Evolutionary conservation across 2,329 filamentous ascomycete species (phyloP).

Genomic region (Chaetothyriales sp.): DNA sequence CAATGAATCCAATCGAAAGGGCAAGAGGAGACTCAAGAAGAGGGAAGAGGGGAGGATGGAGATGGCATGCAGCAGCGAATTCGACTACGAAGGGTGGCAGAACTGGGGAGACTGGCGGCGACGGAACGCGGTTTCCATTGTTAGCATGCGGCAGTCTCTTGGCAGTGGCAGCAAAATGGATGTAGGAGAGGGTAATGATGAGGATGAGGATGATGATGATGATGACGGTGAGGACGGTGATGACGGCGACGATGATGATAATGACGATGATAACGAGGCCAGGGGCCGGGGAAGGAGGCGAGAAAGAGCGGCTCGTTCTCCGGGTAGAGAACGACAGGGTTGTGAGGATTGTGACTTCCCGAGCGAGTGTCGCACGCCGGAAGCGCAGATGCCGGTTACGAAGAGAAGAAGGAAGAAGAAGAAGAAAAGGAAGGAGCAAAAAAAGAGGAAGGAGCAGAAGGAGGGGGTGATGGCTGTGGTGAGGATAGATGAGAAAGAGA

Average conservation of each 20-base stretch:
- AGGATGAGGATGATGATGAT: not conserved
- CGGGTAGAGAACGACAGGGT: not conserved
- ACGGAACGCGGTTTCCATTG: not conserved
- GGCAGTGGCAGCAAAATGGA: not conserved
- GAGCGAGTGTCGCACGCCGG: slow-evolving; percentile 15
- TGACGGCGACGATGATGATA: slow-evolving; percentile 2
- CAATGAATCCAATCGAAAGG: slow-evolving; percentile 16
- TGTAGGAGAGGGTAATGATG: no score
- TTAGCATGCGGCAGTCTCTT: not conserved
- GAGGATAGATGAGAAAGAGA: not conserved
- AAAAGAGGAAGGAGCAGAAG: not conserved
- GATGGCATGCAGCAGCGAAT: slow-evolving; percentile 35
- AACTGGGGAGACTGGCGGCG: slow-evolving; percentile 31
- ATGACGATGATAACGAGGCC: slow-evolving; percentile 4
- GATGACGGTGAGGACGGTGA: slow-evolving; percentile 2
- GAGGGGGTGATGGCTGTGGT: no score
- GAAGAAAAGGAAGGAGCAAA: not conserved
- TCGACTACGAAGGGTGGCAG: slow-evolving; percentile 42
- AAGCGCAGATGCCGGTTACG: not conserved
- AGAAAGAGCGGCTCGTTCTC: not conserved
- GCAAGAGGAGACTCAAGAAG: slow-evolving; percentile 23
- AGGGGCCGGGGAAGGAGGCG: not conserved
- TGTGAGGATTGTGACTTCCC: slow-evolving; percentile 17
- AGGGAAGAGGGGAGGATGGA: not conserved
- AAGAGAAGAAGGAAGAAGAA: not conserved